Conservation (phyloP, 2,329 filamentous ascomycete species). For the Alternaria triticimaculans region DNA sequence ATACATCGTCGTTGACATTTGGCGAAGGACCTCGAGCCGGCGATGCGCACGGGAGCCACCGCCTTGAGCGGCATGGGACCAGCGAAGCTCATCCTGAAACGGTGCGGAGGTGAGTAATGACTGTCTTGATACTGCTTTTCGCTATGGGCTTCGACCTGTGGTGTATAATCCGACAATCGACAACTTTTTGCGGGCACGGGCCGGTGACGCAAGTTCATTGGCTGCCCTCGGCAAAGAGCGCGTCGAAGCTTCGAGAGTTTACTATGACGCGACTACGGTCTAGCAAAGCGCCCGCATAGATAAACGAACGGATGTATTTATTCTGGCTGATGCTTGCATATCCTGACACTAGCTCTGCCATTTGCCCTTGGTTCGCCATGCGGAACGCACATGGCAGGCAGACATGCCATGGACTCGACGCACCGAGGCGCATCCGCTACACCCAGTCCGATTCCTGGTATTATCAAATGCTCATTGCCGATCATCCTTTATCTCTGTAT, state of each 20-base stretch:
- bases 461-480: conserved; percentile 15
- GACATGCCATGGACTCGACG: neutral
- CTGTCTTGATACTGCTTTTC: conserved; percentile 18
- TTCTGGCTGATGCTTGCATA: neutral
- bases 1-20: conserved; percentile 42
- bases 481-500: conserved; percentile 6
- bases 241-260: conserved; percentile 19
- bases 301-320: conserved; percentile 1
- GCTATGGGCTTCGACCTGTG: conserved; percentile 7
- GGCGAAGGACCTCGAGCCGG: conserved; percentile 30
- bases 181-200: conserved; percentile 25
- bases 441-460: neutral
- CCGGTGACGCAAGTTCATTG: conserved; percentile 17
- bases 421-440: neutral
- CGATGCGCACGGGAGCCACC: conserved; percentile 41
- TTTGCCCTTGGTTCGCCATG: neutral
- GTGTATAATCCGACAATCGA: conserved; percentile 8
- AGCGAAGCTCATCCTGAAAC: conserved; percentile 43
- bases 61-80: conserved; percentile 45
- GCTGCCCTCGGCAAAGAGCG: conserved; percentile 13
- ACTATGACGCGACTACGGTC: conserved; percentile 3
- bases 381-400: neutral
- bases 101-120: conserved; percentile 10
- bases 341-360: neutral
- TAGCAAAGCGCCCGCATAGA: neutral